phyloP scores from a whole-genome alignment of 768 basidiomycete genomes.

The Strobilomyces confusus region DNA sequence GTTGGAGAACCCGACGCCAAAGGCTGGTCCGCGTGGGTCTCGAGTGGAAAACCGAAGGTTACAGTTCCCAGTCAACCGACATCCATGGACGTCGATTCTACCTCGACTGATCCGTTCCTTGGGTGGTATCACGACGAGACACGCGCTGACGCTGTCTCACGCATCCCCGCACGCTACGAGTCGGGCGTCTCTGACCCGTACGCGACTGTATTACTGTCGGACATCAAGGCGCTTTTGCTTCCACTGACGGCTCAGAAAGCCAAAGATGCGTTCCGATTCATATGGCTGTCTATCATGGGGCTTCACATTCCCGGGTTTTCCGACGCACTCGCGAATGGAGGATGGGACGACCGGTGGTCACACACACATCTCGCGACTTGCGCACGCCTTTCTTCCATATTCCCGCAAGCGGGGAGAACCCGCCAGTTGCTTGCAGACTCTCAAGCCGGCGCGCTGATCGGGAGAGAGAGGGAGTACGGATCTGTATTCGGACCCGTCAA shows the following conservation, averaged over 20 bases:
- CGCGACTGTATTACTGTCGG: constrained; percentile 65
- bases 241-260: constrained; percentile 40
- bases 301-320: constrained; percentile 68
- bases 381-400: constrained; percentile 46
- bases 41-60: constrained; percentile 38
- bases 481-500: constrained; percentile 65
- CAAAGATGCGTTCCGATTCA: constrained; percentile 56
- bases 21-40: constrained; percentile 68
- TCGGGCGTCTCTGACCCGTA: constrained; percentile 62
- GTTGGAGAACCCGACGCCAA: constrained; percentile 60
- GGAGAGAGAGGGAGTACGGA: constrained; percentile 58
- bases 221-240: constrained; percentile 60
- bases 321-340: constrained; percentile 35
- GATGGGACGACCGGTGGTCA: constrained; percentile 72
- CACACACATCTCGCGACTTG: constrained; percentile 43
- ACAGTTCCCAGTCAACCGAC: constrained; percentile 1
- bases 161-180: constrained; percentile 54
- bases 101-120: constrained; percentile 57
- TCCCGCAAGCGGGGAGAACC: constrained; percentile 39
- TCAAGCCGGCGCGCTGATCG: constrained; percentile 61
- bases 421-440: constrained; percentile 50
- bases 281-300: constrained; percentile 70
- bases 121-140: constrained; percentile 62
- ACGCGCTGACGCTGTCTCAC: constrained; percentile 39
- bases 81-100: constrained; percentile 18